Evolutionary conservation across 2,329 filamentous ascomycete genomes (phyloP), one percentile per base, ranked within the genome.

Genomic region (Clathrospora elynae): DNA sequence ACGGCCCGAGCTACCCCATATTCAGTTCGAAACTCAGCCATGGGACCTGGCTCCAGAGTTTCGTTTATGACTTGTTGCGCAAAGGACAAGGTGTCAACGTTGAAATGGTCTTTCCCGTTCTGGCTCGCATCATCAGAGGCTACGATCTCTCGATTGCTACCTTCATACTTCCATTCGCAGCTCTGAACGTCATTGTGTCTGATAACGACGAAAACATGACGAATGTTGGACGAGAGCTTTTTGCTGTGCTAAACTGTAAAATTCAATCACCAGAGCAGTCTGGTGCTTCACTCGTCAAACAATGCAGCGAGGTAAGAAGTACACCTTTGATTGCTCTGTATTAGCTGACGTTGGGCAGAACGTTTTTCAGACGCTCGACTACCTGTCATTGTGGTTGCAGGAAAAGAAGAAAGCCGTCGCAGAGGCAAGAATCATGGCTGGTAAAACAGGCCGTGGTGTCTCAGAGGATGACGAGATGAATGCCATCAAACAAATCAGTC

Each of bases 331-430:
- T 23, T 3, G 8, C 10, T 16, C 2, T 14, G 4, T n/a, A 11
- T 18, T 55, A 20, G 22, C 61, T 71, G 24, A 71, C 41, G n/a
- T 3, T 11, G 36, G 22, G 14, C 42, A 93, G 87, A 90, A 87
- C 42, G 85, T 96, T 2, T 99, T 99, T 67, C 83, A 86, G 32
- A 82, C 95, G 3, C 78, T 99, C 0, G 95, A 99, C 67, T 97
- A 99, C 67, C 81, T 92, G 48, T 90, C 90, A 62, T 81, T 86
- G 52, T 99, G 92, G 90, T 75, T 95, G 16, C 90, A 96, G 59
- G 82, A 86, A 39, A 95, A 89, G 82, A 82, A 67, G 77, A 79
- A 67, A 49, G 64, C 42, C 5, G 56, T 77, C 1, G 58, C 66
- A 5, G 71, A 74, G 11, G 68, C 64, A 10, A 64, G 72, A 23